Evolutionary conservation across 495 filamentous ascomycete species (phyloP).

Genomic region (Podospora conica): DNA sequence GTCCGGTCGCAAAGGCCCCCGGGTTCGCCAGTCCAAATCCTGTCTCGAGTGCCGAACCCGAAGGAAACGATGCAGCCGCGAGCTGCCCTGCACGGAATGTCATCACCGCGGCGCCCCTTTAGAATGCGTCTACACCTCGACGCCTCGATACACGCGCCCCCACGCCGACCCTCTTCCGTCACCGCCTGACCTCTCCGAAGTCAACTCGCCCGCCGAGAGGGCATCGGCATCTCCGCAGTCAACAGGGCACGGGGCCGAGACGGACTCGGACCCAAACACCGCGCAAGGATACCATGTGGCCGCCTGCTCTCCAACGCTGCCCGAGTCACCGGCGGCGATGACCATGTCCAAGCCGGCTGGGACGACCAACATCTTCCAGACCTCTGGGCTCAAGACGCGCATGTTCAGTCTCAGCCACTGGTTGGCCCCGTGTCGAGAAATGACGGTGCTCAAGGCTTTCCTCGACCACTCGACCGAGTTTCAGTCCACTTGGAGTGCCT

Average conservation of each 20-base stretch:
- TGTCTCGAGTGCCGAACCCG: constrained; percentile 44
- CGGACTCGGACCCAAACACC: background rate
- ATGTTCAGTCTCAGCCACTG: constrained; percentile 22
- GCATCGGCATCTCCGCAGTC: background rate
- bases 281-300: background rate
- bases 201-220: background rate
- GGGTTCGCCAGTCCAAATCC: constrained; percentile 19
- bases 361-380: constrained; percentile 2
- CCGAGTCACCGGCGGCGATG: background rate
- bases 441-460: constrained; percentile 16
- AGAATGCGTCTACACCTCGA: constrained; percentile 13
- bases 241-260: background rate
- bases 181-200: background rate
- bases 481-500: constrained; percentile 10
- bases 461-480: constrained; percentile 18
- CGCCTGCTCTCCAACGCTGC: background rate
- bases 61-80: constrained; percentile 58
- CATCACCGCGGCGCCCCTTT: constrained; percentile 12
- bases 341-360: background rate
- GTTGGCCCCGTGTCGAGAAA: constrained; percentile 19
- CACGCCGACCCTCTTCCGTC: background rate
- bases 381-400: constrained; percentile 14
- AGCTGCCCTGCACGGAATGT: constrained; percentile 42
- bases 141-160: background rate
- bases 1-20: constrained; percentile 19